Percentiles rank a stretch among this genome's conserved stretches.
These are phyloP conservation scores for Fonsecaea monophora DNA, from an alignment of 2,329 filamentous ascomycete species.

Conservation along the genomic window DNA sequence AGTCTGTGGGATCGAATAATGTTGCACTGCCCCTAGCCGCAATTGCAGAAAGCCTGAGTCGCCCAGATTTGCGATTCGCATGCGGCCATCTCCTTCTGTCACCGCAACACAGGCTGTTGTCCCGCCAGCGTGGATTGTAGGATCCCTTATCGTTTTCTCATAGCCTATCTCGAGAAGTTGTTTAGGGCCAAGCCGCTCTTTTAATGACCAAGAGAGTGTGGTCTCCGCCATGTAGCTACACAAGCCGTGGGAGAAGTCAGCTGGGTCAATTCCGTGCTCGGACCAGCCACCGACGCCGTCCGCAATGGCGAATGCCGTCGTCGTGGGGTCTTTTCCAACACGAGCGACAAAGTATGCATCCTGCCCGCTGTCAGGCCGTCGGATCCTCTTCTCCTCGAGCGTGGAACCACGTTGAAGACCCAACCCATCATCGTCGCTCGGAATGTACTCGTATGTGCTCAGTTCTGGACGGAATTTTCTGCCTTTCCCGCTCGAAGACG, in stretches of 20 bases:
- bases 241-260: conserved; percentile 91
- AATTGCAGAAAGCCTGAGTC: conserved; percentile 93
- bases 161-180: conserved; percentile 83
- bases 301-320: conserved; percentile 84
- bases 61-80: conserved; percentile 92
- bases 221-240: conserved; percentile 90
- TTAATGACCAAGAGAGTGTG: conserved; percentile 63
- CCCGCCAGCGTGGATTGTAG: conserved; percentile 77
- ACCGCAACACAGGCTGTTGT: conserved; percentile 92
- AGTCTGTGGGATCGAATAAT: conserved; percentile 83
- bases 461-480: conserved; percentile 70
- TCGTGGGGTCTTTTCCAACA: conserved; percentile 72
- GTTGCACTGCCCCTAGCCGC: conserved; percentile 82
- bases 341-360: conserved; percentile 93
- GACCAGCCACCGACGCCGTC: conserved; percentile 97
- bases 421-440: conserved; percentile 48
- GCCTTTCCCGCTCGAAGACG: conserved; percentile 77
- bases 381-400: conserved; percentile 64
- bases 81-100: conserved; percentile 71
- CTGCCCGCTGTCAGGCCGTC: conserved; percentile 81
- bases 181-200: conserved; percentile 62
- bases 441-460: conserved; percentile 76
- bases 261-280: conserved; percentile 89
- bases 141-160: conserved; percentile 77
- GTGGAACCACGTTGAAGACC: conserved; percentile 46